Evolutionary conservation across 352 stramenopile genomes (phyloP).

Genomic region (Phytophthora litchii): DNA sequence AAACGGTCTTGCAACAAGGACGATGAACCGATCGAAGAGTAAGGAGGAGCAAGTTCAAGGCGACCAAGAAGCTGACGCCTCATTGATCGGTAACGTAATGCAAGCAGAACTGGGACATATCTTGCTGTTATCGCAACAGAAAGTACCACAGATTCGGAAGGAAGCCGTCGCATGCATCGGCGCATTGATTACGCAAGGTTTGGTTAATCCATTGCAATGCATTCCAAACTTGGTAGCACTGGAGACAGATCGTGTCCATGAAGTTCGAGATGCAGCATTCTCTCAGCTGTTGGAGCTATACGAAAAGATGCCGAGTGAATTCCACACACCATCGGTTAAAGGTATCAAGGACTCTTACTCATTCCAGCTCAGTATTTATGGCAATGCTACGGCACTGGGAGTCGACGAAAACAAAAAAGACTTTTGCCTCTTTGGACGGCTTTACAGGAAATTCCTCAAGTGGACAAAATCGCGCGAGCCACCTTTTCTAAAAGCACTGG

Average conservation of each 20-base stretch:
- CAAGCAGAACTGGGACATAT: slow-evolving; percentile 80
- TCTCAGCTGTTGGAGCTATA: slow-evolving; percentile 65
- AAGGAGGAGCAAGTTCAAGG: slow-evolving; percentile 82
- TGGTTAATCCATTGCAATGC: slow-evolving; percentile 79
- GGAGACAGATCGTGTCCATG: slow-evolving; percentile 71
- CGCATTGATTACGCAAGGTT: slow-evolving; percentile 74
- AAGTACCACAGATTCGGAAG: slow-evolving; percentile 63
- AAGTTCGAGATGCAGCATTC: slow-evolving; percentile 73
- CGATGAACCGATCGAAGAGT: slow-evolving; percentile 58
- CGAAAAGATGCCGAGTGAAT: slow-evolving; percentile 59
- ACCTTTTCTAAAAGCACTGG: slow-evolving; percentile 68
- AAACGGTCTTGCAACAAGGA: slow-evolving; percentile 45
- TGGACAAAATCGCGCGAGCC: slow-evolving; percentile 43
- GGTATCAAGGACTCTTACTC: slow-evolving; percentile 68
- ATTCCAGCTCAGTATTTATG: slow-evolving; percentile 73
- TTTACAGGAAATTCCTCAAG: slow-evolving; percentile 75
- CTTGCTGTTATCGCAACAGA: slow-evolving; percentile 56
- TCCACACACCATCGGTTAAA: slow-evolving; percentile 60
- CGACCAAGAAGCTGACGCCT: slow-evolving; percentile 86
- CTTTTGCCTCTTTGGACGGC: slow-evolving; percentile 70
- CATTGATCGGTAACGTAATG: slow-evolving; percentile 88
- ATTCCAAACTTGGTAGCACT: slow-evolving; percentile 82
- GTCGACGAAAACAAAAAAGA: slow-evolving; percentile 74
- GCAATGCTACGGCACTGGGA: slow-evolving; percentile 48
- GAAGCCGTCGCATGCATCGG: slow-evolving; percentile 74